These are phyloP conservation scores for Lablab purpureus DNA, from an alignment of 306 rosid genomes.

Conservation along the genomic window DNA sequence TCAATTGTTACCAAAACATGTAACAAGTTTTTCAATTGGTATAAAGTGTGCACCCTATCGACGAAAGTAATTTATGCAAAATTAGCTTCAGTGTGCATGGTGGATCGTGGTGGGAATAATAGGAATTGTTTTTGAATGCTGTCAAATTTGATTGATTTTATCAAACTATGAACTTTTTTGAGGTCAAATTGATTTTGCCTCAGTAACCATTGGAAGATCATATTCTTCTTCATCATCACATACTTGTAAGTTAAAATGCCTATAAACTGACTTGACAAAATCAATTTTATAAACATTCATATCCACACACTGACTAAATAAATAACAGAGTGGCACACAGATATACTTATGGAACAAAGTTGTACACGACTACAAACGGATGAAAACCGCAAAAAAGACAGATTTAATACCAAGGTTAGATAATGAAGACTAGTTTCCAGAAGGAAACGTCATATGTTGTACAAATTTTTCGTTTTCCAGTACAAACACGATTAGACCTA, in stretches of 20 bases:
- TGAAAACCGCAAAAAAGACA: conserved; percentile 2
- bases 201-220: too few species aligned
- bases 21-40: not conserved
- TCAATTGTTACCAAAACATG: not conserved
- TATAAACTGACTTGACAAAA: too few species aligned
- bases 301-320: not conserved
- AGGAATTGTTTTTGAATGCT: not conserved
- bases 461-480: conserved; percentile 23
- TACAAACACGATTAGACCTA: conserved; percentile 37
- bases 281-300: too few species aligned
- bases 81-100: not conserved
- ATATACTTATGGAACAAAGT: not conserved
- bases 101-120: too few species aligned
- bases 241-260: too few species aligned
- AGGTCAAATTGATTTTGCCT: too few species aligned
- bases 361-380: not conserved
- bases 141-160: too few species aligned
- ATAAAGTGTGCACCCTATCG: not conserved
- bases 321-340: not conserved
- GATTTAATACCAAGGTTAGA: conserved; percentile 5
- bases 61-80: not conserved
- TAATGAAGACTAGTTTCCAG: conserved; percentile 40
- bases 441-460: conserved; percentile 43
- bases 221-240: too few species aligned
- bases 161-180: too few species aligned